Conservation (phyloP, 306 rosid genomes). For the Cicer pinnatifidum region DNA sequence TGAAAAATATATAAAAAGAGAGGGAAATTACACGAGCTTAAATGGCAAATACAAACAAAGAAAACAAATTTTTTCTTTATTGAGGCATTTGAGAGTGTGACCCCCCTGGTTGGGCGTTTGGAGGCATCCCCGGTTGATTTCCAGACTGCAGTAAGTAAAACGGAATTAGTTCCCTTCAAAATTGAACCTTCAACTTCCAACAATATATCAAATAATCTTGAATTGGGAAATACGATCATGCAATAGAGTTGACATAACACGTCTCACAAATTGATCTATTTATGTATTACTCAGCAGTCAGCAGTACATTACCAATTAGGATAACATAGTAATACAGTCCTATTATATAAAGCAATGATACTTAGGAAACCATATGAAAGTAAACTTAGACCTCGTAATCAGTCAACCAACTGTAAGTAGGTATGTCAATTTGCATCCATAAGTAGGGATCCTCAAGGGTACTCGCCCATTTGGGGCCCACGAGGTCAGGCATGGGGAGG, state of each 20-base stretch:
- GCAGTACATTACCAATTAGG: background rate
- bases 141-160: slow-evolving; percentile 62
- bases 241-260: background rate
- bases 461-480: too few relatives aligned
- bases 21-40: slow-evolving; percentile 25
- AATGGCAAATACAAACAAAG: slow-evolving; percentile 6
- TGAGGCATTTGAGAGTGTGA: slow-evolving; percentile 68
- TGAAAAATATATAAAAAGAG: background rate
- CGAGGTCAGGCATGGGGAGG: too few relatives aligned
- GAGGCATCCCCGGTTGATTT: slow-evolving; percentile 79
- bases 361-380: background rate
- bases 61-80: slow-evolving; percentile 49
- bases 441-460: too few relatives aligned
- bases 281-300: background rate
- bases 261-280: slow-evolving; percentile 3
- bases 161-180: slow-evolving; percentile 13
- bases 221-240: slow-evolving; percentile 14
- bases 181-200: slow-evolving; percentile 7
- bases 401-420: background rate
- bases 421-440: too few relatives aligned
- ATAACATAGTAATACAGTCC: background rate
- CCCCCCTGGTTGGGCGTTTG: slow-evolving; percentile 57
- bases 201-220: background rate
- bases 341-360: background rate
- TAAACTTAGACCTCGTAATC: background rate